Conservation (phyloP, 495 filamentous ascomycete species). For the Daldinia concentrica region DNA sequence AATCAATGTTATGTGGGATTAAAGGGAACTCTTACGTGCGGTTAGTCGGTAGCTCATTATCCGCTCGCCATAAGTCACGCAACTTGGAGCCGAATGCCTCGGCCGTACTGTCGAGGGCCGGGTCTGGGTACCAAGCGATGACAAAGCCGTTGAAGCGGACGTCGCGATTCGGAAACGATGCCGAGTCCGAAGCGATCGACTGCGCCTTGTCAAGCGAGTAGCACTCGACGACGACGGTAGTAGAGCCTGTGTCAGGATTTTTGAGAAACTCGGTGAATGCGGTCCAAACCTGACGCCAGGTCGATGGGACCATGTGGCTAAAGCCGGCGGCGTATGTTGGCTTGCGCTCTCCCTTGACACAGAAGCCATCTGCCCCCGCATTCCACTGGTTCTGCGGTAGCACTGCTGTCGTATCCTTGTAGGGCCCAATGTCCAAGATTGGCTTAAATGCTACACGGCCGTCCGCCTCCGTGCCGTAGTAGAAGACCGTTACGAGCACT, state of each 20-base stretch:
- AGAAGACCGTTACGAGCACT: constrained; percentile 42
- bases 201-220: constrained; percentile 51
- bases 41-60: constrained; percentile 21
- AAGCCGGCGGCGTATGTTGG: constrained; percentile 44
- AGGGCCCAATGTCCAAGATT: constrained; percentile 44
- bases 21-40: constrained; percentile 31
- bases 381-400: constrained; percentile 47
- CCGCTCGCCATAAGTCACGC: constrained; percentile 26
- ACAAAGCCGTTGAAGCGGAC: constrained; percentile 41
- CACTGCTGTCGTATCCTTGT: constrained; percentile 36
- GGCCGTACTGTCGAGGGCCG: constrained; percentile 38
- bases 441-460: constrained; percentile 41
- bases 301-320: constrained; percentile 31
- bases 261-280: constrained; percentile 34
- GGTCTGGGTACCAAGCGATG: constrained; percentile 46
- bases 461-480: constrained; percentile 28
- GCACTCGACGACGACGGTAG: constrained; percentile 51
- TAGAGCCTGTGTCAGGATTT: constrained; percentile 47
- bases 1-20: constrained; percentile 10
- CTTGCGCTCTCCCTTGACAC: constrained; percentile 45
- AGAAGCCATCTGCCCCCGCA: constrained; percentile 41
- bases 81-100: constrained; percentile 38
- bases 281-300: constrained; percentile 43
- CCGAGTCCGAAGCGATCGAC: constrained; percentile 32
- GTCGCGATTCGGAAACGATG: constrained; percentile 52